A percentile compares a stretch with the other conserved stretches of the same genome.
phyloP scores from a whole-genome alignment of 148 eudicot species.

The Amaranthus palmeri region DNA sequence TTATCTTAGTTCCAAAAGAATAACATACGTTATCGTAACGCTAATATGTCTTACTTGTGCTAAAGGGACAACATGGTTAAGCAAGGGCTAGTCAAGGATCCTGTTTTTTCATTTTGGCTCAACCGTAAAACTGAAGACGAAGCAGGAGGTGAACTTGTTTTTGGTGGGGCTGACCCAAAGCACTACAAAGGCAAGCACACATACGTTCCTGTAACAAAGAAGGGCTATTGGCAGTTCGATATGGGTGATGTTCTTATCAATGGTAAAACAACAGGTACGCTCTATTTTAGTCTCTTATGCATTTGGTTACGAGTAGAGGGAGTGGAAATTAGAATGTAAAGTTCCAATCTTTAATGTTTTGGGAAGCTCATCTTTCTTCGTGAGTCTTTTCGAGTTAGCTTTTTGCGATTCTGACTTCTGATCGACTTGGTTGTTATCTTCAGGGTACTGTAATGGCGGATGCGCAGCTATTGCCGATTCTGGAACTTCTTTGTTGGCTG shows the following conservation, averaged over 20 bases:
- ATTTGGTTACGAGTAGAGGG: not conserved
- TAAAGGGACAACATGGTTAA: slow-evolving; percentile 61
- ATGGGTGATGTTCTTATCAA: slow-evolving; percentile 90
- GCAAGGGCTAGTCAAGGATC: slow-evolving; percentile 63
- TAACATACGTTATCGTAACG: not conserved
- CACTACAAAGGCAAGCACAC: slow-evolving; percentile 49
- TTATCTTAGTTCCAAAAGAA: not conserved
- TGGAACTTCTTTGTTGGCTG: slow-evolving; percentile 83
- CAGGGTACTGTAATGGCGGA: slow-evolving; percentile 61
- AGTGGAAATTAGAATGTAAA: not conserved
- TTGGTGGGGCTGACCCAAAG: slow-evolving; percentile 52
- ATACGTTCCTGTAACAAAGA: slow-evolving; percentile 48
- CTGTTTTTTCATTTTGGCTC: slow-evolving; percentile 67
- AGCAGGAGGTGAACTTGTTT: slow-evolving; percentile 57
- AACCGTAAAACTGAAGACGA: slow-evolving; percentile 42
- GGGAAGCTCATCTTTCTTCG: not conserved
- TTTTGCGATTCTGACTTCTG: not conserved
- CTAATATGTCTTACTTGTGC: not conserved
- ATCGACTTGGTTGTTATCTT: not conserved
- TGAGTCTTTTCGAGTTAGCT: too few species aligned
- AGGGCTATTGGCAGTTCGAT: slow-evolving; percentile 72
- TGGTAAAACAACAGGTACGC: slow-evolving; percentile 71
- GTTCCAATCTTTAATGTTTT: not conserved
- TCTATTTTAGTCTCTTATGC: not conserved
- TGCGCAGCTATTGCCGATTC: slow-evolving; percentile 96